Evolutionary conservation across 352 stramenopile genomes (phyloP), one percentile per base, ranked within the genome.

Genomic region (Phytophthora citricola): DNA sequence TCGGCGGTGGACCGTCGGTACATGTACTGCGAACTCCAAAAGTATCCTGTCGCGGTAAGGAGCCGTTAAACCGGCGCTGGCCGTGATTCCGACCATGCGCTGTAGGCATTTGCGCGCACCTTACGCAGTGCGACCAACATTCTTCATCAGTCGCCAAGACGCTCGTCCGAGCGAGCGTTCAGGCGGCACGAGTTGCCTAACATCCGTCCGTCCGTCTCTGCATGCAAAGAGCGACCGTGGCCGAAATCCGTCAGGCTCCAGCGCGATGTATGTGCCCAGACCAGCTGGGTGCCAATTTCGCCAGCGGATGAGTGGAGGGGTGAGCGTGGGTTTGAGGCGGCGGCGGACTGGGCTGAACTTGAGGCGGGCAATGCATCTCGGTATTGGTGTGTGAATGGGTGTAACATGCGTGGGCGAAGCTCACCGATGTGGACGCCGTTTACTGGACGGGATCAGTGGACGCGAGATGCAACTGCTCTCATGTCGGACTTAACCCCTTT

Each of bases 231-330:
- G 36, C 14, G 36, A 43, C 36, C 4, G 36, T 7, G 12, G 15
- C 4, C 14, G 15, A 43, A 43, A 40, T 40, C 34, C 34, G 34
- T n/a, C 34, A 40, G 34, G 34, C 34, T 43, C 11, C 36, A 20
- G 1, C 17, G 17, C 36, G 36, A 43, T 43, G 36, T 20, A 17
- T 43, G 36, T 43, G 36, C 36, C 17, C 36, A 43, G 12, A 11
- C 36, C 36, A 43, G 36, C 36, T 43, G 36, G 14, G 14, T 7
- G 12, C 4, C 36, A 5, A 9, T 43, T 43, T 43, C 12, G 36
- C 36, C 36, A 43, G 36, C 36, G 36, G 36, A 43, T 43, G 36
- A 43, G 44, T 44, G 48, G 32, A 43, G 11, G 20, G 32, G 40
- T 43, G 12, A 43, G 12, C 36, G 17, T 43, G 12, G 11, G 36